Base-by-base conservation (phyloP, 371 early-diverging fungal species). In the Choanephora cucurbitarum region DNA sequence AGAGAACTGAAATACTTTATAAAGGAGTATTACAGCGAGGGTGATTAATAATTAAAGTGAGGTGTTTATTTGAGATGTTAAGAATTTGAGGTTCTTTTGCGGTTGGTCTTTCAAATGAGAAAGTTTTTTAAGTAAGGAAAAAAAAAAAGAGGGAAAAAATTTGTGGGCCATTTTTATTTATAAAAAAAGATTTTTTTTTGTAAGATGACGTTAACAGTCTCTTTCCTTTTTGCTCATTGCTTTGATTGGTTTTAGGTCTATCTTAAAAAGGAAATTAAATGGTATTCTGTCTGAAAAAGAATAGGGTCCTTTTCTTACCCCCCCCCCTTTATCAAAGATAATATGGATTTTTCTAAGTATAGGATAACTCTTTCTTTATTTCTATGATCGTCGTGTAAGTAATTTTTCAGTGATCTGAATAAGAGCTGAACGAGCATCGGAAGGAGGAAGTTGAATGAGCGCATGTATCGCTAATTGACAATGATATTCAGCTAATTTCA, bases 341-440 rank as follows among this genome's bases (percentile, higher is more conserved):
- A n/a, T n/a, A n/a, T n/a, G n/a, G n/a, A n/a, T n/a, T n/a, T n/a
- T n/a, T n/a, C n/a, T n/a, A n/a, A n/a, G n/a, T n/a, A n/a, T n/a
- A n/a, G n/a, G n/a, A n/a, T n/a, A n/a, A n/a, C n/a, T n/a, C n/a
- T n/a, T n/a, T n/a, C n/a, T n/a, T n/a, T n/a, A 24, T 10, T 15
- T 41, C 21, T 63, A 72, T 41, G 62, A 61, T 2, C 52, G 52
- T 64, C 74, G 62, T n/a, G 72, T 71, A 19, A 81, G 53, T 33
- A 83, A 62, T 61, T 84, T 86, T 46, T 82, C 75, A 2, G 84
- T 75, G 22, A 87, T 59, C 55, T 84, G 84, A n/a, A 86, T 67
- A 13, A 91, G 59, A 0, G 91, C 90, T 34, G 84, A 71, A 41
- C 85, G 67, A 9, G 91, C 89, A 31, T 82, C 77, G 0, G 90